Evolutionary conservation across 2,329 filamentous ascomycete genomes (phyloP).

Genomic region (Exophiala bonariae): DNA sequence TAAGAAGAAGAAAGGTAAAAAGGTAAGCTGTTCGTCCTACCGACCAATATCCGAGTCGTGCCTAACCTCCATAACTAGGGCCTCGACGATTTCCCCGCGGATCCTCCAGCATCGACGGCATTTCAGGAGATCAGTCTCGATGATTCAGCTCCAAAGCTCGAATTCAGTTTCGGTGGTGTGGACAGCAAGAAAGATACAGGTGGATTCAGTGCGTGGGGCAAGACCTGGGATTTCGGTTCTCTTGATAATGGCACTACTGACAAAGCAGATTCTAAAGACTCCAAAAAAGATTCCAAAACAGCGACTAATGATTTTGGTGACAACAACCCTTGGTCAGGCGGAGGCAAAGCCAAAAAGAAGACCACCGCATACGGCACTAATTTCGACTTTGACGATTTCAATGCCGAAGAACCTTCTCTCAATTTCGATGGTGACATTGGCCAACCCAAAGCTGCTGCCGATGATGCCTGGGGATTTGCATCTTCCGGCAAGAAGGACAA

Average conservation of each 20-base stretch:
- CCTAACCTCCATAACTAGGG: conserved; percentile 23
- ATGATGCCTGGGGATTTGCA: conserved; percentile 40
- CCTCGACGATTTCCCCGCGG: conserved; percentile 35
- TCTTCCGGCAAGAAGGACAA: conserved; percentile 45
- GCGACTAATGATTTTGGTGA: conserved; percentile 26
- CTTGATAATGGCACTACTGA: conserved; percentile 31
- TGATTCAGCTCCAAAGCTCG: conserved; percentile 58
- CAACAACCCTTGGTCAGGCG: conserved; percentile 42
- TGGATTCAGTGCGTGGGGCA: conserved; percentile 60
- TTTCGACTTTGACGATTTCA: conserved; percentile 47
- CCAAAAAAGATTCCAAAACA: conserved; percentile 31
- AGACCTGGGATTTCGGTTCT: conserved; percentile 55
- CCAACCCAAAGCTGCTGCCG: conserved; percentile 36
- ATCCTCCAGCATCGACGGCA: conserved; percentile 44
- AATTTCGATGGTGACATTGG: conserved; percentile 48
- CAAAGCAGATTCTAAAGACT: conserved; percentile 31
- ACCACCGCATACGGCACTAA: conserved; percentile 31
- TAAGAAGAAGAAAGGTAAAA: conserved; percentile 58
- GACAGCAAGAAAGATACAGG: conserved; percentile 39
- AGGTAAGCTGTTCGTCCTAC: conserved; percentile 39
- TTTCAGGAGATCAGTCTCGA: conserved; percentile 71
- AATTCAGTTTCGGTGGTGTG: conserved; percentile 56
- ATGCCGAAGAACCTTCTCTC: conserved; percentile 40
- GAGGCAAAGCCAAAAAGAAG: conserved; percentile 38
- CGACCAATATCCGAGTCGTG: background rate